Percentiles rank a stretch among this genome's conserved stretches.
phyloP scores from a whole-genome alignment of 1,284 basidiomycete genomes.

The Schizophyllum amplum region DNA sequence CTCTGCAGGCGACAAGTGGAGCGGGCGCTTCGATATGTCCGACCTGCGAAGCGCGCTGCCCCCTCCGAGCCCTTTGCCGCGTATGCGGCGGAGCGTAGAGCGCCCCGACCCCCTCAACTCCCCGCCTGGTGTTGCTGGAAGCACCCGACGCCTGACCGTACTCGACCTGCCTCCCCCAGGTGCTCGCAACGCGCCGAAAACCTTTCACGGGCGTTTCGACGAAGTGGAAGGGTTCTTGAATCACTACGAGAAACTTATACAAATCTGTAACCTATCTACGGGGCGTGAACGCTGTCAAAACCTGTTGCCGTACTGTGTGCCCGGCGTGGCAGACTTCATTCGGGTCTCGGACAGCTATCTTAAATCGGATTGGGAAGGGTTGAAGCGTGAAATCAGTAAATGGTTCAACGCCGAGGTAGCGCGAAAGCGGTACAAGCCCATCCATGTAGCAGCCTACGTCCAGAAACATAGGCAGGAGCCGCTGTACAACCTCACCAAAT shows the following conservation, averaged over 20 bases:
- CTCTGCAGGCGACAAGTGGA: too few relatives aligned
- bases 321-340: slow-evolving; percentile 1
- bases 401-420: slow-evolving; percentile 6
- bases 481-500: background rate
- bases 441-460: background rate
- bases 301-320: slow-evolving; percentile 1
- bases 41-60: too few relatives aligned
- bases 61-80: too few relatives aligned
- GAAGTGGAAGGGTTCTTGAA: background rate
- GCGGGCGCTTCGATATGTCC: too few relatives aligned
- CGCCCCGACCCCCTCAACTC: too few relatives aligned
- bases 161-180: slow-evolving; percentile 2
- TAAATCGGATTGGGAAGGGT: background rate
- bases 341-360: background rate
- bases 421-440: background rate
- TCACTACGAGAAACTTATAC: slow-evolving; percentile 1
- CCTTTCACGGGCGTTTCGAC: background rate
- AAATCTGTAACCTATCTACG: background rate
- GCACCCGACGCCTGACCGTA: background rate
- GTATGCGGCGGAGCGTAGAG: too few relatives aligned
- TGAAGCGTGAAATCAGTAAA: background rate
- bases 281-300: background rate
- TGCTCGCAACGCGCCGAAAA: slow-evolving; percentile 1
- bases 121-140: too few relatives aligned
- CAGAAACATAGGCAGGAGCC: background rate